Conservation (phyloP, 2,329 filamentous ascomycete species). For the Aspergillus novofumigatus region DNA sequence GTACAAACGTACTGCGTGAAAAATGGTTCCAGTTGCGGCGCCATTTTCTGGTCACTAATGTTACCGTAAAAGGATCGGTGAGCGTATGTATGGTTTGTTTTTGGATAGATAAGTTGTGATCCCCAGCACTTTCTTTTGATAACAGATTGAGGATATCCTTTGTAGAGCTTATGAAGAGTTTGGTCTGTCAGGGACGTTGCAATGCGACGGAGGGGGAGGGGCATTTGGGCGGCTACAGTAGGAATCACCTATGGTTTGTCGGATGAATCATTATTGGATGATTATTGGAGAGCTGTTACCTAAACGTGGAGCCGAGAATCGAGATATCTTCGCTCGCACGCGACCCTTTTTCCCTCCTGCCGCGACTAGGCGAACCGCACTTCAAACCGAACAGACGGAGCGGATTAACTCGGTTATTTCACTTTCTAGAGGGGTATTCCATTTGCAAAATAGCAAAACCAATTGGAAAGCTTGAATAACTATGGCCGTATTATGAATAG, state of each 20-base stretch:
- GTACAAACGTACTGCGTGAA: constrained; percentile 65
- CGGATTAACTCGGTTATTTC: background rate
- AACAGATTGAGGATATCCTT: background rate
- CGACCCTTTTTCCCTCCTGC: background rate
- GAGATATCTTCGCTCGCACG: background rate
- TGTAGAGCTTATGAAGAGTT: constrained; percentile 3
- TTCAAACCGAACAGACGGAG: background rate
- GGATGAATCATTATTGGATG: background rate
- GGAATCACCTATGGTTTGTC: constrained; percentile 6
- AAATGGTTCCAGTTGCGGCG: constrained; percentile 82
- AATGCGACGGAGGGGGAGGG: constrained; percentile 31
- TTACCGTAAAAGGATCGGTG: constrained; percentile 42
- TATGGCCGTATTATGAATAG: background rate
- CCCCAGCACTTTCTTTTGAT: constrained; percentile 2
- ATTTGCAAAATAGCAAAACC: background rate
- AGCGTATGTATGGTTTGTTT: constrained; percentile 11
- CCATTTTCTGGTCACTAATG: constrained; percentile 63
- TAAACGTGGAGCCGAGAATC: background rate
- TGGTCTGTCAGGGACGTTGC: constrained; percentile 21
- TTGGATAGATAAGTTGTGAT: constrained; percentile 3
- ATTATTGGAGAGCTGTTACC: background rate
- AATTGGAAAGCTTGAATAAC: background rate
- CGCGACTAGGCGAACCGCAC: constrained; percentile 4
- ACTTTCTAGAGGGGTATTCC: background rate
- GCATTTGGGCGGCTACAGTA: constrained; percentile 25